Conservation (phyloP, 2,329 filamentous ascomycete genomes). For the Pseudogymnoascus sp. region DNA sequence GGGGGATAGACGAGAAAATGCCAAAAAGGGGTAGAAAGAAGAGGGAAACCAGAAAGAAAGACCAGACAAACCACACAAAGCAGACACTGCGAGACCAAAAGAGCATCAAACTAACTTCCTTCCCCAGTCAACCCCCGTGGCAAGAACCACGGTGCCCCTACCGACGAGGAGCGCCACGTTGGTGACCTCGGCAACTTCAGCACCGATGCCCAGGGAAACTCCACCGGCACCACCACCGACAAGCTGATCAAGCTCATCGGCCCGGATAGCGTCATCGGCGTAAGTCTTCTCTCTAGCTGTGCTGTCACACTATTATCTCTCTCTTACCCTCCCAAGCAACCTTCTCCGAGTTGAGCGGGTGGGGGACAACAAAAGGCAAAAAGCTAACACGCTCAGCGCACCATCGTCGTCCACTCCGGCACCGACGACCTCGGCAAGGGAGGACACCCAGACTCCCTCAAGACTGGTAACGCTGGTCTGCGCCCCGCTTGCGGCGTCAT, state of each 20-base stretch:
- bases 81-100: constrained; percentile 9
- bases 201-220: constrained; percentile 87
- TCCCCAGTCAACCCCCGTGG: constrained; percentile 80
- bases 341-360: background rate
- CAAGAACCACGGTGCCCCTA: constrained; percentile 86
- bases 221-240: constrained; percentile 74
- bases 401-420: constrained; percentile 87
- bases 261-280: constrained; percentile 87
- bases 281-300: constrained; percentile 47
- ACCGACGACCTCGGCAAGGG: constrained; percentile 96
- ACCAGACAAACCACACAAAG: background rate
- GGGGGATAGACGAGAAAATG: background rate
- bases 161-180: constrained; percentile 81
- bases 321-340: background rate
- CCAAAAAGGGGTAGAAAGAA: background rate
- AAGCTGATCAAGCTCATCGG: constrained; percentile 91
- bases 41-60: background rate
- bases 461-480: constrained; percentile 91
- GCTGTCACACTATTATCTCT: too few species aligned
- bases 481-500: constrained; percentile 97
- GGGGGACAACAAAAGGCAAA: background rate
- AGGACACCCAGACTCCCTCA: constrained; percentile 88
- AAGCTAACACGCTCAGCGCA: constrained; percentile 54
- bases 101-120: background rate
- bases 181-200: constrained; percentile 97